phyloP scores from a whole-genome alignment of 2,329 filamentous ascomycete genomes.

The Cytospora leucostoma region DNA sequence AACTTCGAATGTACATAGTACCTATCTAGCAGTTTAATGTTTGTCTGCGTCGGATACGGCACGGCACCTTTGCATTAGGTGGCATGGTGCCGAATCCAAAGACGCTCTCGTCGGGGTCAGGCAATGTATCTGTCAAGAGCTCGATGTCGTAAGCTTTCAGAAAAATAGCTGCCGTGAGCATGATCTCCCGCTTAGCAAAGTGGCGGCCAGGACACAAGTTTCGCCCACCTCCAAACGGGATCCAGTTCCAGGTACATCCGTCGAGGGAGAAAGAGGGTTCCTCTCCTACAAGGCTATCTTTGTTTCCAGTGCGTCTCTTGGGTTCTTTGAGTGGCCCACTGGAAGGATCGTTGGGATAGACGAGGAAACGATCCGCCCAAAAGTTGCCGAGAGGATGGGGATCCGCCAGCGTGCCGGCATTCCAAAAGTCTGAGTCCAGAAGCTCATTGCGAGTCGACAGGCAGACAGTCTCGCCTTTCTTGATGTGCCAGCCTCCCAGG shows the following conservation, averaged over 20 bases:
- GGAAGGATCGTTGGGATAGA: neutral
- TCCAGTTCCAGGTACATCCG: neutral
- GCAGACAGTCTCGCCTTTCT: slow-evolving; percentile 2
- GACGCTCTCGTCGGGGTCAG: neutral
- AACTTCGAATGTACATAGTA: neutral
- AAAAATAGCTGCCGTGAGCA: slow-evolving; percentile 38
- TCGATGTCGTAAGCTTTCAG: slow-evolving; percentile 38
- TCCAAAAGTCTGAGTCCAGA: neutral
- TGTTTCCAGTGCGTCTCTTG: neutral
- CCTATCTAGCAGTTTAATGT: neutral
- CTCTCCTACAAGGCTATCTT: neutral
- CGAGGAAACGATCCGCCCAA: slow-evolving; percentile 3
- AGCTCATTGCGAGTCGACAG: neutral
- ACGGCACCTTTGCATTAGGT: slow-evolving; percentile 2
- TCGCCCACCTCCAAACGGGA: slow-evolving; percentile 2
- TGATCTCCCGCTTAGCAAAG: slow-evolving; percentile 45
- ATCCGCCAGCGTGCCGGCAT: neutral
- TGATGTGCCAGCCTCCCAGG: slow-evolving; percentile 3
- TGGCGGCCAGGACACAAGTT: slow-evolving; percentile 41
- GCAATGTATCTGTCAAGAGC: slow-evolving; percentile 23
- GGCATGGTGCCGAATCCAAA: slow-evolving; percentile 7
- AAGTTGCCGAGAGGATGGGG: neutral
- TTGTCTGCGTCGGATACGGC: slow-evolving; percentile 3
- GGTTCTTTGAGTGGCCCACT: slow-evolving; percentile 2
- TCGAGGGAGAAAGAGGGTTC: slow-evolving; percentile 1